These are phyloP conservation scores for Ophiostoma novo-ulmi DNA, from an alignment of 2,329 filamentous ascomycete genomes.

Conservation along the genomic window DNA sequence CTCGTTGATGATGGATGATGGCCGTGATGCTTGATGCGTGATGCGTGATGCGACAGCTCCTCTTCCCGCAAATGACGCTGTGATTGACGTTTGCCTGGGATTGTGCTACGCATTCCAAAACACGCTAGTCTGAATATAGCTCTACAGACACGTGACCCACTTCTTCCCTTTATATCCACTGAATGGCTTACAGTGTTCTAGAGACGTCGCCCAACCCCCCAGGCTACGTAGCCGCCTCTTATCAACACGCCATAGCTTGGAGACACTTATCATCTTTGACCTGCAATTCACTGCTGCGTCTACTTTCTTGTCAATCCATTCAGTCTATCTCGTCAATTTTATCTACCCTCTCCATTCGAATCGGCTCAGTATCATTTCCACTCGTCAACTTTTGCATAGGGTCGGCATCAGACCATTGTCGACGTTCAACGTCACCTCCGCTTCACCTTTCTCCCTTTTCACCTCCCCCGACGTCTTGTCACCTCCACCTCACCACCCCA, in stretches of 20 bases:
- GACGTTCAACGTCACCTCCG: neutral
- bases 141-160: neutral
- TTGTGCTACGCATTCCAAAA: neutral
- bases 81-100: conserved; percentile 6
- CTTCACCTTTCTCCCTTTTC: neutral
- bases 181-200: neutral
- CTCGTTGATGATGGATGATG: neutral
- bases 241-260: neutral
- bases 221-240: neutral
- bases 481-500: neutral
- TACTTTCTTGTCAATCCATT: neutral
- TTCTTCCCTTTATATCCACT: neutral
- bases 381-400: neutral
- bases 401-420: neutral
- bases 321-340: neutral
- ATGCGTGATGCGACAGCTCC: neutral
- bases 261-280: neutral
- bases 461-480: neutral
- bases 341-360: no score
- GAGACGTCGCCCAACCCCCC: neutral
- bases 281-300: neutral
- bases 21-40: neutral
- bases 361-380: neutral
- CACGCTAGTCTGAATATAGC: neutral
- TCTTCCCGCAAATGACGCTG: neutral